Conservation (phyloP, 129 eudicot species). For the Erigeron canadensis region DNA sequence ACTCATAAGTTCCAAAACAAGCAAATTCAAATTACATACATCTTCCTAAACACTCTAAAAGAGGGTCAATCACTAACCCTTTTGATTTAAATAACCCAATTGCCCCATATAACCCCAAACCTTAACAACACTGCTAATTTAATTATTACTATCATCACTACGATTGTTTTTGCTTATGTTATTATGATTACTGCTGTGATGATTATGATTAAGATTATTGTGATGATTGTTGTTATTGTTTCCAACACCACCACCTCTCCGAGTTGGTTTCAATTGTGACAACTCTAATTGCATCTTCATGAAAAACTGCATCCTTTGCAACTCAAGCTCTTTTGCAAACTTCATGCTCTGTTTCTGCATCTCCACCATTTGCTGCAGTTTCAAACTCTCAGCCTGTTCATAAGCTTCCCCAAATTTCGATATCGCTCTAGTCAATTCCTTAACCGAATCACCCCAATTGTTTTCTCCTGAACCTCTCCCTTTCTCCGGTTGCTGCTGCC, state of each 20-base stretch:
- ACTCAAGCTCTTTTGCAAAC: conserved; percentile 67
- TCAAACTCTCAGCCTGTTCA: conserved; percentile 61
- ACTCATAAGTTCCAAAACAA: conserved; percentile 19
- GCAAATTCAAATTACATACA: conserved; percentile 38
- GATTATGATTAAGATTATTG: conserved; percentile 31
- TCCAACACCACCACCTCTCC: conserved; percentile 37
- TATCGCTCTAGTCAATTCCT: conserved; percentile 64
- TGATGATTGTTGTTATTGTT: conserved; percentile 33
- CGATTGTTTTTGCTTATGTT: conserved; percentile 26
- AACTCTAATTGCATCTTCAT: conserved; percentile 80
- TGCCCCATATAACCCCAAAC: conserved; percentile 27
- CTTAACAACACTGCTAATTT: conserved; percentile 23
- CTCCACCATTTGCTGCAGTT: conserved; percentile 75
- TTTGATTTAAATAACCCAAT: conserved; percentile 27
- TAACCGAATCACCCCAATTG: conserved; percentile 66
- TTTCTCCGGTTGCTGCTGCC: conserved; percentile 25
- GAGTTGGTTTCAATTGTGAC: conserved; percentile 54
- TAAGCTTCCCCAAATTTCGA: conserved; percentile 72
- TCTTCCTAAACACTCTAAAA: conserved; percentile 30
- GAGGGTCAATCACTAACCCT: conserved; percentile 23
- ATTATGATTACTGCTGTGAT: conserved; percentile 45
- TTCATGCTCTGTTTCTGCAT: conserved; percentile 86
- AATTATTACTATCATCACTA: conserved; percentile 62
- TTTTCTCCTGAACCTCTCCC: conserved; percentile 32
- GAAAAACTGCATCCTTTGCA: conserved; percentile 78